phyloP scores from a whole-genome alignment of 2,329 filamentous ascomycete species.

The Pezicula neosporulosa region DNA sequence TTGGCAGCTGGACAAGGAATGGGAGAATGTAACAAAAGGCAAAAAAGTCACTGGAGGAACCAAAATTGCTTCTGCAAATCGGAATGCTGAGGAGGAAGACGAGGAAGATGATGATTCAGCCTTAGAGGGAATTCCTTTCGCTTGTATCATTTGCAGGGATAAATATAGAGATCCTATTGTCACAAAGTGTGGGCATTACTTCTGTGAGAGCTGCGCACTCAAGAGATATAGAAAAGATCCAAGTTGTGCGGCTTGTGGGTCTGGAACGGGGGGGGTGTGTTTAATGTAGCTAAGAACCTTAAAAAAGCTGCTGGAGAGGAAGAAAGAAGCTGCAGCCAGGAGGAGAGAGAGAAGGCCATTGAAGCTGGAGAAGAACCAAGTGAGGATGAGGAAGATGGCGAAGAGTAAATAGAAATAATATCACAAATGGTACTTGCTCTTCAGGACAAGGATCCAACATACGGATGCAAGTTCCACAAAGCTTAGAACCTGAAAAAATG shows the following conservation, averaged over 20 bases:
- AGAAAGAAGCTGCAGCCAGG: constrained; percentile 53
- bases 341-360: constrained; percentile 46
- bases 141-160: constrained; percentile 30
- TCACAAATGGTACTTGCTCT: background rate
- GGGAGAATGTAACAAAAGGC: constrained; percentile 80
- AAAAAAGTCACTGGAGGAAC: constrained; percentile 61
- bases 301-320: constrained; percentile 69
- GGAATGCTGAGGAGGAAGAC: constrained; percentile 36
- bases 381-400: constrained; percentile 39
- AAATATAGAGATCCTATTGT: constrained; percentile 63
- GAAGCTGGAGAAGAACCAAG: constrained; percentile 48
- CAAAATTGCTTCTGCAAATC: constrained; percentile 27
- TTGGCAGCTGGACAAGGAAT: constrained; percentile 93
- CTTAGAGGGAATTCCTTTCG: constrained; percentile 30
- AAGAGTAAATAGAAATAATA: constrained; percentile 10
- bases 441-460: background rate
- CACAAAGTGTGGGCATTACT: constrained; percentile 93
- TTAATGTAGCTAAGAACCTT: constrained; percentile 81
- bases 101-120: constrained; percentile 36
- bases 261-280: constrained; percentile 83
- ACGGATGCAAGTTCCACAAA: background rate
- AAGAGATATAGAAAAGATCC: constrained; percentile 84
- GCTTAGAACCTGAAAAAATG: no score
- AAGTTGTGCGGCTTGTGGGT: constrained; percentile 79
- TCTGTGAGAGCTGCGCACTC: constrained; percentile 87